Evolutionary conservation across 106 monocot species (phyloP).

Genomic region (Posidonia australis): DNA sequence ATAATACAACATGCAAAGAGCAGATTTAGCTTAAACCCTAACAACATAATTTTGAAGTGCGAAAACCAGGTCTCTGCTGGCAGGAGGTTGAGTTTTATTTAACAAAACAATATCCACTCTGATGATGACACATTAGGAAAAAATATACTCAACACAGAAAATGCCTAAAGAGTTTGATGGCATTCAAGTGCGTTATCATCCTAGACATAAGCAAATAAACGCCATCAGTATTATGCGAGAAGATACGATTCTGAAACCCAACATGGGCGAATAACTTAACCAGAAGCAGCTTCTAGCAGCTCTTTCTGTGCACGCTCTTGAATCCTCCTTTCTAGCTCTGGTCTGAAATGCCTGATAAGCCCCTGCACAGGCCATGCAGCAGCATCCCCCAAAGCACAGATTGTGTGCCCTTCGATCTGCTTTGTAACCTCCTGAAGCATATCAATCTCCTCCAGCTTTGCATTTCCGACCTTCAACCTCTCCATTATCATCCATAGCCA

Average conservation of each 20-base stretch:
- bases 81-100: no score
- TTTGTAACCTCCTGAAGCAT: slow-evolving; percentile 62
- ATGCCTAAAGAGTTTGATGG: no score
- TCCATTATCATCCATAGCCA: slow-evolving; percentile 83
- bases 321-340: slow-evolving; percentile 36
- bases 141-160: no score
- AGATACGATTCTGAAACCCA: not conserved
- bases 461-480: slow-evolving; percentile 62
- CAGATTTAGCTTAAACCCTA: no score
- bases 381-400: slow-evolving; percentile 63
- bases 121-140: no score
- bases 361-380: slow-evolving; percentile 73
- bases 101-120: no score
- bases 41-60: no score
- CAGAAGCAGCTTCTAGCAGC: slow-evolving; percentile 27
- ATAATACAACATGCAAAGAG: no score
- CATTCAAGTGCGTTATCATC: no score
- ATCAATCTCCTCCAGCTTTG: slow-evolving; percentile 55
- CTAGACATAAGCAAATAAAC: no score
- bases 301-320: slow-evolving; percentile 31
- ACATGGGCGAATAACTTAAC: slow-evolving; percentile 5
- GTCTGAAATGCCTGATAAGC: slow-evolving; percentile 60
- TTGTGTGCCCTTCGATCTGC: slow-evolving; percentile 55
- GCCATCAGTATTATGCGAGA: no score
- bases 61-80: no score